Evolutionary conservation across 192 early-diverging fungal species (phyloP), one percentile per base, ranked within the genome.

Genomic region (Lunasporangiospora selenospora): DNA sequence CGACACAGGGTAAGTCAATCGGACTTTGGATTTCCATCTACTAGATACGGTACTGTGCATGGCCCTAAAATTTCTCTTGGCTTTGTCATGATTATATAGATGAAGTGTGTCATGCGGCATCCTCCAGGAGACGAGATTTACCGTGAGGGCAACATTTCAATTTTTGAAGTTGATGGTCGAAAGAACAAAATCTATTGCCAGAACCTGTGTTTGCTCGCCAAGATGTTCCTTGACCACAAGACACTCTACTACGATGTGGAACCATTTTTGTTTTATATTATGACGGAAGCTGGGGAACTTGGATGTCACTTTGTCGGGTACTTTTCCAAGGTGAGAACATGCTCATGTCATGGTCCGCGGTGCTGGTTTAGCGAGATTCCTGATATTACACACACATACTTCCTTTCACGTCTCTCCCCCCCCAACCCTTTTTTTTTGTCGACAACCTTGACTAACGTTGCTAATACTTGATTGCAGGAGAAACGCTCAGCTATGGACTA

Each of bases 81-180:
- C 23, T 7, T 36, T 18, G 10, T 41, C 11, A 19, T n/a, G n/a
- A 18, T 31, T 18, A 27, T 26, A 11, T 65, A 86, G 69, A 34
- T 81, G 41, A 97, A 98, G 58, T 98, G 97, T 67, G 56, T 75
- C 1, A 77, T 88, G 43, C 79, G 77, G 37, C 85, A 92, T 56
- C 97, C 97, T 11, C 97, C 97, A n/a, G 97, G 97, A 15, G 92
- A 96, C 61, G 95, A 98, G 62, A 97, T 99, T 31, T 98, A 98
- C 71, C 81, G 95, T 33, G 92, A 98, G 61, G 90, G 85, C n/a
- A 81, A 83, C 13, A 71, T 99, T 19, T 88, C 88, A 13, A 88
- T 98, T 23, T 99, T 98, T 76, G 97, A 99, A 67, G 94, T 99
- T 4, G 97, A 99, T 60, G 97, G 97, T 7, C 81, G 94, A 15